Evolutionary conservation across 352 stramenopile species (phyloP).

Genomic region (Elongisporangium anandrum): DNA sequence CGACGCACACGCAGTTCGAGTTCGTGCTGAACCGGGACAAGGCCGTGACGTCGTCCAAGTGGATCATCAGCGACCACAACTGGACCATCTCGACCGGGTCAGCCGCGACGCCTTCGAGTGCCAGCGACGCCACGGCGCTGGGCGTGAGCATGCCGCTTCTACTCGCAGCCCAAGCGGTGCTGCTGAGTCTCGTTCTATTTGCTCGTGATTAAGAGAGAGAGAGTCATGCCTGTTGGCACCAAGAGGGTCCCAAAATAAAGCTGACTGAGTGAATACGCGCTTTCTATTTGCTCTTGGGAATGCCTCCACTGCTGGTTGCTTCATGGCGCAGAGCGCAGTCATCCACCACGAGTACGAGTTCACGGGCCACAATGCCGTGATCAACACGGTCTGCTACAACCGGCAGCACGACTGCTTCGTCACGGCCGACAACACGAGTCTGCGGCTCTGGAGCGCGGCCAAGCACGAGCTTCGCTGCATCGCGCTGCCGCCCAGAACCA

Average conservation of each 20-base stretch:
- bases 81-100: not conserved
- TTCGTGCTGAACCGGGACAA: constrained; percentile 27
- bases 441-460: constrained; percentile 36
- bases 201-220: not conserved
- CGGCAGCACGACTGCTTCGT: constrained; percentile 61
- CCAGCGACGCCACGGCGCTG: not conserved
- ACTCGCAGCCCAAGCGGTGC: not conserved
- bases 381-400: constrained; percentile 68
- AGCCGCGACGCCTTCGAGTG: not conserved
- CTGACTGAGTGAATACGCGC: not conserved
- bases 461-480: constrained; percentile 37
- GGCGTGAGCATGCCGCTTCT: not conserved
- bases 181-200: not conserved
- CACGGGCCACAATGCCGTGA: constrained; percentile 49
- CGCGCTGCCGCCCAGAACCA: constrained; percentile 47
- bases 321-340: constrained; percentile 65
- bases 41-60: not conserved
- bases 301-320: not conserved
- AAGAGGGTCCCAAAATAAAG: not conserved
- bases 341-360: constrained; percentile 61
- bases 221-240: too few relatives aligned
- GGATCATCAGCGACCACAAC: not conserved
- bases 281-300: not conserved
- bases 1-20: constrained; percentile 45
- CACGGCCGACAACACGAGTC: constrained; percentile 39